Percentiles rank a stretch among this genome's conserved stretches.
These are phyloP conservation scores for Croton laevigatus DNA, from an alignment of 441 rosid genomes.

Conservation along the genomic window DNA sequence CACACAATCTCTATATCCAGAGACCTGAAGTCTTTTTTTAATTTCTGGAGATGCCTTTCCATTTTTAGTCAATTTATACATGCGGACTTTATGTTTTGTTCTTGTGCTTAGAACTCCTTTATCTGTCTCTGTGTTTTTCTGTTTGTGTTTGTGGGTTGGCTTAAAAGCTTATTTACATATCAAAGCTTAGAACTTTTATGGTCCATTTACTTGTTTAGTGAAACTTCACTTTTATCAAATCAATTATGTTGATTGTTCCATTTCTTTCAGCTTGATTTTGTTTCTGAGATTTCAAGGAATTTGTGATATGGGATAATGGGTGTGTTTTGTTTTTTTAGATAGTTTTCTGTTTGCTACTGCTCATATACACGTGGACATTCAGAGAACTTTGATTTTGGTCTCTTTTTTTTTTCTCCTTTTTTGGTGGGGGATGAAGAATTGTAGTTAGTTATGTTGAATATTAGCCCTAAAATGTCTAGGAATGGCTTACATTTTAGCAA, in stretches of 20 bases:
- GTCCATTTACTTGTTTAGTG: slow-evolving; percentile 5
- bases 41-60: not conserved
- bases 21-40: not conserved
- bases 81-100: slow-evolving; percentile 6
- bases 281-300: slow-evolving; percentile 16
- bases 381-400: slow-evolving; percentile 17
- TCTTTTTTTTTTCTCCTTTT: not conserved
- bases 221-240: not conserved
- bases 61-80: not conserved
- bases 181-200: slow-evolving; percentile 15
- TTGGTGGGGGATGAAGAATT: not conserved
- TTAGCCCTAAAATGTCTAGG: slow-evolving; percentile 36
- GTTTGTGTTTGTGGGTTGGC: slow-evolving; percentile 24
- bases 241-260: slow-evolving; percentile 3
- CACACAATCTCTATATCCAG: not conserved
- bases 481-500: slow-evolving; percentile 42
- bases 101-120: not conserved
- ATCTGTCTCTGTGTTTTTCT: slow-evolving; percentile 4
- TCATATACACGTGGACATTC: slow-evolving; percentile 18
- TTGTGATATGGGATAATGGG: slow-evolving; percentile 13
- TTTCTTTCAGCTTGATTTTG: slow-evolving; percentile 11
- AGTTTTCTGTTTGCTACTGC: slow-evolving; percentile 6
- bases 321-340: not conserved
- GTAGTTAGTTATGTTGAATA: slow-evolving; percentile 13
- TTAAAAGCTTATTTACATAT: slow-evolving; percentile 24